Base-by-base conservation (phyloP, 1,139 yeast species). In the Kodamaea plutei region DNA sequence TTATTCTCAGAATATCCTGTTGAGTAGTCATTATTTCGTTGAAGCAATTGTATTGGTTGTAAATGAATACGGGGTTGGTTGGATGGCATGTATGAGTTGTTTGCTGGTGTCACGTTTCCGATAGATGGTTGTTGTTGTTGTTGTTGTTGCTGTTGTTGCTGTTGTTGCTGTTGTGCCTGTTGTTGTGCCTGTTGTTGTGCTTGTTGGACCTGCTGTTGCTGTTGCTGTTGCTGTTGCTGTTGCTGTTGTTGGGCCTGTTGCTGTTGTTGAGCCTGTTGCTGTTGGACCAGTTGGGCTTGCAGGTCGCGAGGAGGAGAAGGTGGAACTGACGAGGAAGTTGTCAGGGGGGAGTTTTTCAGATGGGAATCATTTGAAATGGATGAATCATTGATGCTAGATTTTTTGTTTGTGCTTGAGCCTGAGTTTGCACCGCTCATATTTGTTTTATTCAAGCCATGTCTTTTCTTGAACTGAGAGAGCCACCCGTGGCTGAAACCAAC, bases 401-500 rank as follows among this genome's bases (percentile, higher is more conserved):
- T 17, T 17, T 17, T 17, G 9, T 9, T 7, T 7, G 20, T 17
- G 9, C 20, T 9, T 17, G 20, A 17, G 9, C 20, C 26, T 8
- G 26, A 24, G 10, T 24, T 24, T 14, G 23, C 28, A 13, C 58
- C 56, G 29, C 54, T 44, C 63, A 59, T 57, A 33, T 64, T 46
- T 31, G 59, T 58, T 38, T 60, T 65, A 38, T 61, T 64, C 26
- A 76, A 52, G 0, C 79, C 79, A 43, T 74, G 79, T 33, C 81
- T 52, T 43, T 73, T 75, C 46, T 76, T 76, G 48, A 76, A 76
- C 43, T 73, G 79, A 14, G 73, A 60, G 26, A 76, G 52, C 82
- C 82, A 76, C 6, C 82, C 82, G 49, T 76, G 80, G 41, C 77
- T 69, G 43, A 73, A 76, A 12, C 69, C 63, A 23, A 61, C 66